Percentiles rank a stretch among this genome's conserved stretches.
phyloP scores from a whole-genome alignment of 495 filamentous ascomycete genomes.

The Evernia prunastri region DNA sequence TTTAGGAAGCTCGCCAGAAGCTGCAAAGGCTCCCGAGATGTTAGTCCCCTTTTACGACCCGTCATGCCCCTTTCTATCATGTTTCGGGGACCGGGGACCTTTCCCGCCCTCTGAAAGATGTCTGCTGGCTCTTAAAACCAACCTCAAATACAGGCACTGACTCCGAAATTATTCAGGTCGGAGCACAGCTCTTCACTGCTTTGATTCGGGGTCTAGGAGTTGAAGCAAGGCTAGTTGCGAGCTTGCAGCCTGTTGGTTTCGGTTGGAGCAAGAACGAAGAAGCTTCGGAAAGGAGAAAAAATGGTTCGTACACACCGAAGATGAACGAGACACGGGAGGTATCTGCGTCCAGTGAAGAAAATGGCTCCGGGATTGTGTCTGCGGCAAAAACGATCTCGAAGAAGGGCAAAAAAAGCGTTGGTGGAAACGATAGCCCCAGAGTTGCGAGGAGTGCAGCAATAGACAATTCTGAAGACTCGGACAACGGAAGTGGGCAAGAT shows the following conservation, averaged over 20 bases:
- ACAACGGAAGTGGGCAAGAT: slow-evolving; percentile 7
- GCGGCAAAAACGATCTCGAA: slow-evolving; percentile 20
- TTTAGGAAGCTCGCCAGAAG: slow-evolving; percentile 62
- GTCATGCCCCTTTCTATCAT: no score
- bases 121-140: no score
- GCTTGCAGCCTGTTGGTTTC: slow-evolving; percentile 81
- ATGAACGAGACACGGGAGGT: neutral
- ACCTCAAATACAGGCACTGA: no score
- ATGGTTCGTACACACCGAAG: neutral
- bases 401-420: slow-evolving; percentile 14
- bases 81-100: no score
- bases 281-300: slow-evolving; percentile 35
- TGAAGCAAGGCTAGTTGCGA: slow-evolving; percentile 74
- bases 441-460: slow-evolving; percentile 30
- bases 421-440: slow-evolving; percentile 27
- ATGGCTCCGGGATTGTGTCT: slow-evolving; percentile 34
- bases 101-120: no score
- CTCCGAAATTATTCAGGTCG: no score
- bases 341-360: slow-evolving; percentile 11
- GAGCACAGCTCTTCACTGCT: slow-evolving; percentile 84
- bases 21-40: slow-evolving; percentile 77
- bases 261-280: slow-evolving; percentile 86
- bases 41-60: no score
- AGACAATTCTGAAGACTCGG: slow-evolving; percentile 33
- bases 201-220: slow-evolving; percentile 76